phyloP scores from a whole-genome alignment of 208 protist species.

The Trypanosoma conorhini region DNA sequence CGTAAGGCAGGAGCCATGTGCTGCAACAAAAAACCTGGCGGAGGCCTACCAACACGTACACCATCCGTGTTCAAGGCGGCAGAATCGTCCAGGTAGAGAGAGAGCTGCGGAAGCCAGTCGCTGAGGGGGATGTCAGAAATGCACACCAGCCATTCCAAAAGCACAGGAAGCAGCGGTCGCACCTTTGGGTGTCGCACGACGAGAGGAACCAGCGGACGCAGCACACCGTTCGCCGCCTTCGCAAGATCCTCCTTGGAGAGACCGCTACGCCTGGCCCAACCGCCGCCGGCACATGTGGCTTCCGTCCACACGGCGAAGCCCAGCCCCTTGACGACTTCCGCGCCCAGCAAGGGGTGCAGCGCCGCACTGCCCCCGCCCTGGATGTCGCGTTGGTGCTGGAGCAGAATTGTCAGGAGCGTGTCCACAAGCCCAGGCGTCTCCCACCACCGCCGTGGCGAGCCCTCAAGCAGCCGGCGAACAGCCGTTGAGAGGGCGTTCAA shows the following conservation, averaged over 20 bases:
- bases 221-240: constrained; percentile 8
- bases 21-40: constrained; percentile 31
- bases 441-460: constrained; percentile 2
- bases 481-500: constrained; percentile 20
- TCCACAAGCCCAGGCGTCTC: constrained; percentile 14
- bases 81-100: constrained; percentile 15
- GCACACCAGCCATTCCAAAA: constrained; percentile 61
- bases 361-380: background rate
- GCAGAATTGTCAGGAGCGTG: constrained; percentile 24
- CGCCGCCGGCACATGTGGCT: background rate
- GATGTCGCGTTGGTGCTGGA: background rate
- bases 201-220: constrained; percentile 21
- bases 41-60: constrained; percentile 5
- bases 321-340: constrained; percentile 48
- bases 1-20: constrained; percentile 20
- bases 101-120: constrained; percentile 45
- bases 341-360: constrained; percentile 64
- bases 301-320: constrained; percentile 41
- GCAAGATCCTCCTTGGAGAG: constrained; percentile 13
- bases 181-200: constrained; percentile 38
- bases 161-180: constrained; percentile 38
- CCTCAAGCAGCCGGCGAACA: constrained; percentile 25
- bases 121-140: constrained; percentile 35
- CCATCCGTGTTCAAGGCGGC: background rate
- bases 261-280: constrained; percentile 19